Percentiles rank a stretch among this genome's conserved stretches.
These are phyloP conservation scores for Cynara cardunculus DNA, from an alignment of 129 eudicot species.

Conservation along the genomic window DNA sequence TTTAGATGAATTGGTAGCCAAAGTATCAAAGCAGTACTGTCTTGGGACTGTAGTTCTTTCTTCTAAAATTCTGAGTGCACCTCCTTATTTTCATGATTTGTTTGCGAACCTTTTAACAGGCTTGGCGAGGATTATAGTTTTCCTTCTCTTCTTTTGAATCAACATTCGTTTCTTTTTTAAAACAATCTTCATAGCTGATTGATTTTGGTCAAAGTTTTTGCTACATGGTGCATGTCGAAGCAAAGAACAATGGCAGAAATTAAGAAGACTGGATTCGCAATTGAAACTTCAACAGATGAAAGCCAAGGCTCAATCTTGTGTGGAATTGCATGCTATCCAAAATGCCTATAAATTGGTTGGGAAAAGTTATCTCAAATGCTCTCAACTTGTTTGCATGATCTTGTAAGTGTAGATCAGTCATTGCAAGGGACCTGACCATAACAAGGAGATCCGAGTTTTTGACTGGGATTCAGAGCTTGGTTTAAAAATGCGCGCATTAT, in stretches of 20 bases:
- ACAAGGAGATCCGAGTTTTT: not conserved
- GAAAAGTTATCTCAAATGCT: not conserved
- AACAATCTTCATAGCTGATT: not conserved
- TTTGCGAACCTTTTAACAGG: not conserved
- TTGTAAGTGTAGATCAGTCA: constrained; percentile 11
- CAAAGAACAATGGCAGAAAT: not conserved
- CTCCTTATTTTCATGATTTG: not conserved
- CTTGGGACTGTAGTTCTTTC: not conserved
- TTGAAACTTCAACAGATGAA: not conserved
- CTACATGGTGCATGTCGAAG: no score
- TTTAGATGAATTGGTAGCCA: no score
- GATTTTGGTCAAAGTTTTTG: not conserved
- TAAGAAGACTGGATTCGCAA: not conserved
- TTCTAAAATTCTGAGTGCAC: not conserved
- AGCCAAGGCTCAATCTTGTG: no score
- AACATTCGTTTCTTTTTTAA: not conserved
- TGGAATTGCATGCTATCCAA: not conserved
- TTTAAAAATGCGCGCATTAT: no score
- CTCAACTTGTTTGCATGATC: not conserved
- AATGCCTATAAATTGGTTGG: constrained; percentile 1
- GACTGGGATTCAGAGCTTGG: no score
- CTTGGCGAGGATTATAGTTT: not conserved
- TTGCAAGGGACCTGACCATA: not conserved
- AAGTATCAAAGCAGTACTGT: not conserved
- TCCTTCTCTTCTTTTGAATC: not conserved